A percentile compares a stretch with the other conserved stretches of the same genome.
phyloP scores from a whole-genome alignment of 805 yeast genomes.

The Ogataea neopini region DNA sequence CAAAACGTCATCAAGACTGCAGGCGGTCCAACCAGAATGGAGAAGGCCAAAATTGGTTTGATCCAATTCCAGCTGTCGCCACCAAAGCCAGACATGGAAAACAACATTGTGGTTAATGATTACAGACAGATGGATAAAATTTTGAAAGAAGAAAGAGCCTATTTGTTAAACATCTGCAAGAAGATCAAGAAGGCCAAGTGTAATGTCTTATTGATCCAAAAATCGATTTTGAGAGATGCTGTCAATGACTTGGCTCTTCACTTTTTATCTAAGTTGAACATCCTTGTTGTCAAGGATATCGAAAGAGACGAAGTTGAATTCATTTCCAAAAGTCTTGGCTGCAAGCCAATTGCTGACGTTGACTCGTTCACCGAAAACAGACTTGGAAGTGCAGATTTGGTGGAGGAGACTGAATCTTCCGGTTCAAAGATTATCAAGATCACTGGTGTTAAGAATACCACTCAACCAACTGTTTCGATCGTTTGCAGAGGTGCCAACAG shows the following conservation, averaged over 20 bases:
- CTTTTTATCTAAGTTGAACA: conserved; percentile 88
- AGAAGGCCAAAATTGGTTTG: conserved; percentile 87
- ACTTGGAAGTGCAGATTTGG: conserved; percentile 86
- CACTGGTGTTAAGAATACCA: conserved; percentile 69
- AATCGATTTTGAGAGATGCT: conserved; percentile 92
- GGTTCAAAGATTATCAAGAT: conserved; percentile 89
- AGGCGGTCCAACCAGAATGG: conserved; percentile 93
- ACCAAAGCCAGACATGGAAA: conserved; percentile 97
- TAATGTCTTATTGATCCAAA: conserved; percentile 86
- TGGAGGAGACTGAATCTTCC: conserved; percentile 87
- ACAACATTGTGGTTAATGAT: conserved; percentile 94
- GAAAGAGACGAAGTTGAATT: conserved; percentile 97
- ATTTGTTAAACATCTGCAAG: conserved; percentile 90
- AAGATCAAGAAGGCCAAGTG: conserved; percentile 96
- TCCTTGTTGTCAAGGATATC: conserved; percentile 91
- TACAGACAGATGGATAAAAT: conserved; percentile 99
- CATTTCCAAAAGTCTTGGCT: conserved; percentile 78
- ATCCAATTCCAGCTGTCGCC: conserved; percentile 95
- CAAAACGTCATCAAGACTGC: conserved; percentile 88
- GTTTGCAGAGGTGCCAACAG: conserved; percentile 94
- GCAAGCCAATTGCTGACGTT: conserved; percentile 94
- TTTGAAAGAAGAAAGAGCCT: conserved; percentile 95
- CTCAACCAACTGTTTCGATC: conserved; percentile 76
- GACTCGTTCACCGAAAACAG: conserved; percentile 92
- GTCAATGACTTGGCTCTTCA: conserved; percentile 94